Percentiles rank a stretch among this genome's conserved stretches.
Evolutionary conservation across 148 eudicot genomes (phyloP).

Genomic region (Nepenthes gracilis): DNA sequence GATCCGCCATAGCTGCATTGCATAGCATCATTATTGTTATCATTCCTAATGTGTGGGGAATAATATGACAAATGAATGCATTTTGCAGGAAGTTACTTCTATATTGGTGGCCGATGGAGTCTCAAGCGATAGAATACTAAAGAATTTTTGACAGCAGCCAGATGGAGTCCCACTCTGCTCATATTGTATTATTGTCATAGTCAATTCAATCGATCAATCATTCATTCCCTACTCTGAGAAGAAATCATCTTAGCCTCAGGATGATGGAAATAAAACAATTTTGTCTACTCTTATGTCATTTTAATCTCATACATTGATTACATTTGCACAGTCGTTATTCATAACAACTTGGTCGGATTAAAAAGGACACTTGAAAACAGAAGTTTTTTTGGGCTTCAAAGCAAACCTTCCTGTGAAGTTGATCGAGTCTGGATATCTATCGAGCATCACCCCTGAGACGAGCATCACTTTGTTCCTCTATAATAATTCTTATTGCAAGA

Average conservation of each 20-base stretch:
- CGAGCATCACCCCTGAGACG: no score
- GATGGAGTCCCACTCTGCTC: background rate
- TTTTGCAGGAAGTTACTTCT: constrained; percentile 77
- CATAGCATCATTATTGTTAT: background rate
- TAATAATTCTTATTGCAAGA: no score
- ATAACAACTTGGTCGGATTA: no score
- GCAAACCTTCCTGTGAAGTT: no score
- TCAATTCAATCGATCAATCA: background rate
- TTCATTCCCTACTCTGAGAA: background rate
- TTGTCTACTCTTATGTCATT: background rate
- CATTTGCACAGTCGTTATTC: no score
- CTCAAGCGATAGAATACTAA: constrained; percentile 57
- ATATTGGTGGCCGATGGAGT: constrained; percentile 67
- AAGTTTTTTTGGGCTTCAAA: no score
- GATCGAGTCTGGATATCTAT: no score
- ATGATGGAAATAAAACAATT: background rate
- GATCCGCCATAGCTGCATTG: no score
- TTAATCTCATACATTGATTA: no score
- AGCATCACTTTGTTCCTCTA: no score
- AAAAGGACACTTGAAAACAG: no score
- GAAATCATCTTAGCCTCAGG: background rate
- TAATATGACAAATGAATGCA: background rate
- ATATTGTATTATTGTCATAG: constrained; percentile 19
- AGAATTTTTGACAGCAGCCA: constrained; percentile 42
- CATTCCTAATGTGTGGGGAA: background rate